Conservation (phyloP, 73 alveolate species). For the Tetrahymena borealis region DNA sequence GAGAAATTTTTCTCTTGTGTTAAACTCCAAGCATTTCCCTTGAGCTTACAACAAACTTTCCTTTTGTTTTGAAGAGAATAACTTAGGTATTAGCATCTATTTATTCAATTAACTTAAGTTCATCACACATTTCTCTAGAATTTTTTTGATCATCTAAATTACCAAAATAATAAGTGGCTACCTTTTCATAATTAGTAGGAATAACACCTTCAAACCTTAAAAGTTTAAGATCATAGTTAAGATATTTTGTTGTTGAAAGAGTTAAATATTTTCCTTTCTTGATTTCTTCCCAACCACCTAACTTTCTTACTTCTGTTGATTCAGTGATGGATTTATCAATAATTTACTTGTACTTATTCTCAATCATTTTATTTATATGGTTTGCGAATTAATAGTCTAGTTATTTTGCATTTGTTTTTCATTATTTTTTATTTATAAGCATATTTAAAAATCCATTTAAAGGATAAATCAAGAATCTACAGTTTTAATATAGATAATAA, state of each 20-base stretch:
- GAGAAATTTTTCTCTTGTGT: background rate
- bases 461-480: background rate
- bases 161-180: background rate
- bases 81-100: background rate
- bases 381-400: background rate
- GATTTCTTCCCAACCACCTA: background rate
- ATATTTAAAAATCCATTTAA: background rate
- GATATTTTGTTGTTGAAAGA: background rate
- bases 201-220: background rate
- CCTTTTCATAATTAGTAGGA: background rate
- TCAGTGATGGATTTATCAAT: background rate
- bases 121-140: background rate
- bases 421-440: background rate
- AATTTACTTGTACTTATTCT: background rate
- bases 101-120: background rate
- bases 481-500: background rate
- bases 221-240: background rate
- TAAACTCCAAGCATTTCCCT: background rate
- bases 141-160: background rate
- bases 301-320: background rate
- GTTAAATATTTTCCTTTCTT: background rate
- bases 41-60: background rate
- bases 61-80: background rate
- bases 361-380: background rate
- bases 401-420: background rate